Base-by-base conservation (phyloP, 2,329 filamentous ascomycete genomes). In the Fusarium pseudonygamai region DNA sequence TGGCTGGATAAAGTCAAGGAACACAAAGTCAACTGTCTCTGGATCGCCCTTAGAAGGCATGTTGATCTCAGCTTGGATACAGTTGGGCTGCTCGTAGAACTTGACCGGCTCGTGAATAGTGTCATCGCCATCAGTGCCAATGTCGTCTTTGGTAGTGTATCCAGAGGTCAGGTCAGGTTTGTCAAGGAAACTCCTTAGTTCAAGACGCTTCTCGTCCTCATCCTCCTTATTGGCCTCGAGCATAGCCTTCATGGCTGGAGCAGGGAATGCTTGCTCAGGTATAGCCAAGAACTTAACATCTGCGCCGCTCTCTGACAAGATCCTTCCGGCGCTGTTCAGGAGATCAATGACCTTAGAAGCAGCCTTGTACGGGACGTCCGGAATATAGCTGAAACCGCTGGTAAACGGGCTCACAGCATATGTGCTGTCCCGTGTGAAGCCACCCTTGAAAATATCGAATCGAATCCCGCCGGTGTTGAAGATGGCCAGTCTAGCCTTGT, bases 381-480 rank as follows among this genome's bases (percentile, higher is more conserved):
- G 91, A 58, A 98, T 86, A 75, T 91, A 94, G 32, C 88, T 86
- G 81, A 98, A 93, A 3, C 88, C 89, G 81, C 92, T 97, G 5
- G 90, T 90, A 80, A 99, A 99, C 0, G 96, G 96, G 14, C 93
- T 97, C 34, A 98, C 88, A 43, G 96, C 92, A 79, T 91, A 98
- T 0, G 93, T 94, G 8, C 92, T 92, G 80, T 99, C 96, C 43
- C 91, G 90, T 1, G 96, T 98, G 79, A 98, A 98, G 0, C 92
- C 86, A 0, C 96, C 96, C 80, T 96, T 91, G 86, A 98, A 97
- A 69, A 99, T 93, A 81, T 99, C 96, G 81, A 98, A 99, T 49
- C 96, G 93, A 74, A 99, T 91, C 7, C 93, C 93, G 32, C 96
- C 96, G 0, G 94, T 97, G 82, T 99, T 99, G 63, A 93, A 87